These are phyloP conservation scores for Rhododendron kiyosumense DNA, from an alignment of 148 eudicot genomes.

Conservation along the genomic window DNA sequence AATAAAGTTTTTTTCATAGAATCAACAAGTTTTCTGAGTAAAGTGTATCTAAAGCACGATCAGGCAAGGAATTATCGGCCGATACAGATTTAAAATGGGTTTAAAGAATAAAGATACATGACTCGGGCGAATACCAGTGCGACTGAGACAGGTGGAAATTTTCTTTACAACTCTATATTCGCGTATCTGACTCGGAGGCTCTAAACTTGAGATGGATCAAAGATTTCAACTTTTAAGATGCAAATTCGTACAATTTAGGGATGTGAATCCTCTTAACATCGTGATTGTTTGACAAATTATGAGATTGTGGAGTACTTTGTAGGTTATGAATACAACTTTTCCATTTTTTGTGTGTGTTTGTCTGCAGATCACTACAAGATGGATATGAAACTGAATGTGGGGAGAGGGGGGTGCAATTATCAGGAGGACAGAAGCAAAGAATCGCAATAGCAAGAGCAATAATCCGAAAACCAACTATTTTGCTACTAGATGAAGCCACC, in stretches of 20 bases:
- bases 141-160: neutral
- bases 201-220: neutral
- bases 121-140: too few relatives aligned
- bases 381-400: conserved; percentile 90
- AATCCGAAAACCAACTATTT: conserved; percentile 57
- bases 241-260: neutral
- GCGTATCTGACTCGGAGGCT: neutral
- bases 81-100: neutral
- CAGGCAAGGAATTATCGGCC: neutral
- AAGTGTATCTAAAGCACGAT: neutral
- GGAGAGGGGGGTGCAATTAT: conserved; percentile 77
- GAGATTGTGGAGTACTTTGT: neutral
- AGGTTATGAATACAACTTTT: neutral
- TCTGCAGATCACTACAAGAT: conserved; percentile 27
- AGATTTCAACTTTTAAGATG: neutral
- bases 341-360: neutral
- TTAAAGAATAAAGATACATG: too few relatives aligned
- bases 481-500: conserved; percentile 80
- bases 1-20: neutral
- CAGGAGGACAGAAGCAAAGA: conserved; percentile 86
- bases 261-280: neutral
- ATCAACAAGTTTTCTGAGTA: neutral
- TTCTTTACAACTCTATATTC: neutral
- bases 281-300: neutral
- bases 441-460: conserved; percentile 85